These are phyloP conservation scores for Bipolaris cookei DNA, from an alignment of 2,329 filamentous ascomycete genomes.

Conservation along the genomic window DNA sequence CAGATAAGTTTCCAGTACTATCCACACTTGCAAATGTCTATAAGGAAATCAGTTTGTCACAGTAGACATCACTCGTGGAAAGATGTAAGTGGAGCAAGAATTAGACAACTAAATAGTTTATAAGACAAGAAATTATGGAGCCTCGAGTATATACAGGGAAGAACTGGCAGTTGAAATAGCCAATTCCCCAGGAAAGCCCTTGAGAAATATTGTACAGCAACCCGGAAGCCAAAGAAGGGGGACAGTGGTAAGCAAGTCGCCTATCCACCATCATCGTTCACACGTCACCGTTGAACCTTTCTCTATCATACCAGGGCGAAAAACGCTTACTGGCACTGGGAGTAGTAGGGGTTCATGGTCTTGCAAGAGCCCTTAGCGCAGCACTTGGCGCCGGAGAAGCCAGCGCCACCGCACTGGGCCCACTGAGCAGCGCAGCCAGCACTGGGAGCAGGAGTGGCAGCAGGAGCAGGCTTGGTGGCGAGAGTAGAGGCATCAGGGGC, in stretches of 20 bases:
- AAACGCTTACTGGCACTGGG: slow-evolving; percentile 20
- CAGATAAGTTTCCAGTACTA: too few species aligned
- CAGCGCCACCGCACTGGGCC: slow-evolving; percentile 26
- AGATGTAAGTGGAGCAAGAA: too few species aligned
- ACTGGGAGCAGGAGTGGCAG: slow-evolving; percentile 7
- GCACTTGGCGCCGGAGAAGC: slow-evolving; percentile 22
- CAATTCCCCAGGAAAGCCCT: background rate
- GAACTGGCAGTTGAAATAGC: background rate
- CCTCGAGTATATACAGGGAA: slow-evolving; percentile 1
- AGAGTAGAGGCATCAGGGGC: slow-evolving; percentile 11
- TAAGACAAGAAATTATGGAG: background rate
- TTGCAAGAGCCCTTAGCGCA: slow-evolving; percentile 27
- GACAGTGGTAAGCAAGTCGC: too few species aligned
- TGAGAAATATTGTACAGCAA: background rate
- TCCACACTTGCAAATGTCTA: too few species aligned
- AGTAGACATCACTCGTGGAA: too few species aligned
- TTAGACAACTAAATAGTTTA: too few species aligned
- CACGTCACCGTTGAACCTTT: background rate
- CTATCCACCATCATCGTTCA: too few species aligned
- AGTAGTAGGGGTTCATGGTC: slow-evolving; percentile 25
- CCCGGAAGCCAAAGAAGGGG: background rate
- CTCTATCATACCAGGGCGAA: background rate
- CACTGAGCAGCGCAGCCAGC: slow-evolving; percentile 17
- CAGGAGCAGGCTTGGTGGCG: slow-evolving; percentile 10
- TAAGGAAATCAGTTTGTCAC: too few species aligned